Evolutionary conservation across 352 stramenopile species (phyloP).

Genomic region (Pythium pectinolyticum): DNA sequence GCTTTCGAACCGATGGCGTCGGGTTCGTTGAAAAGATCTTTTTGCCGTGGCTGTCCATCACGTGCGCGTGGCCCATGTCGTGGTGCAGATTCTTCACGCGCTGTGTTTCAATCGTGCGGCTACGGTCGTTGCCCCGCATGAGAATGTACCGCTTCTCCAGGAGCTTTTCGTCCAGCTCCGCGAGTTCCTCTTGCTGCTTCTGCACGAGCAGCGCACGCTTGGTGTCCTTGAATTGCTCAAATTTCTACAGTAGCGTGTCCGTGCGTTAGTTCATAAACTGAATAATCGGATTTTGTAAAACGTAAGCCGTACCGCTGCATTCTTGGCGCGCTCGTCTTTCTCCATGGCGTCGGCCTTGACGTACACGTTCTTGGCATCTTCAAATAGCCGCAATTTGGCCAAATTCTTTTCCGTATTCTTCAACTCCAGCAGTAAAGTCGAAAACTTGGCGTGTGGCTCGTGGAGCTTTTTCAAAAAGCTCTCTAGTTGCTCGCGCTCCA

Average conservation of each 20-base stretch:
- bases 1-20: constrained; percentile 37
- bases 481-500: constrained; percentile 65
- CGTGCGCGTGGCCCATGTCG: constrained; percentile 66
- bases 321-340: constrained; percentile 46
- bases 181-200: constrained; percentile 58
- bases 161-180: constrained; percentile 63
- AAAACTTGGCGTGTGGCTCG: constrained; percentile 68
- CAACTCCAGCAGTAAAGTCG: constrained; percentile 64
- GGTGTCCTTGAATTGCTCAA: constrained; percentile 60
- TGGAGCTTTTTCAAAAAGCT: constrained; percentile 54
- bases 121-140: constrained; percentile 55
- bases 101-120: constrained; percentile 59
- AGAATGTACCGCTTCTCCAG: constrained; percentile 72
- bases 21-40: constrained; percentile 62
- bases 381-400: constrained; percentile 57
- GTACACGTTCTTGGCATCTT: constrained; percentile 77
- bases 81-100: constrained; percentile 64
- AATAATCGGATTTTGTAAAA: no score
- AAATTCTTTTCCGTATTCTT: constrained; percentile 75
- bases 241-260: constrained; percentile 30
- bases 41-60: constrained; percentile 59
- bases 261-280: no score
- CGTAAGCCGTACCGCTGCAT: constrained; percentile 35
- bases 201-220: constrained; percentile 49
- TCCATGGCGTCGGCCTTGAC: constrained; percentile 58